Evolutionary conservation across 306 rosid genomes (phyloP).

Genomic region (Castanopsis chinensis): DNA sequence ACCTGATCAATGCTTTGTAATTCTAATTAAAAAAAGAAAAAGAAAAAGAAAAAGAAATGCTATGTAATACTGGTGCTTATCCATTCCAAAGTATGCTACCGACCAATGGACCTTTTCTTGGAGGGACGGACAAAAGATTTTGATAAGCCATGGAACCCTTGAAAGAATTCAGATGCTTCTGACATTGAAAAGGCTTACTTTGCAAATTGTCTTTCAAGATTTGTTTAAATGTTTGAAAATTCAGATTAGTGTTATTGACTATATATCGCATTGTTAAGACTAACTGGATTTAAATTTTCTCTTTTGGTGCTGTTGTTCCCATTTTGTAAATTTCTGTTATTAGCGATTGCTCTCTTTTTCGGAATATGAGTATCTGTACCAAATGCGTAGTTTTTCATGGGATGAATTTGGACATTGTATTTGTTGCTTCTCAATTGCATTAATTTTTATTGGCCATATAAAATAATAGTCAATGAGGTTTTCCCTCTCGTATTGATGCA

Average conservation of each 20-base stretch:
- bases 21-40: not conserved
- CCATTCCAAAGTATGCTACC: not conserved
- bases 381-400: not conserved
- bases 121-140: not conserved
- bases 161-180: constrained; percentile 19
- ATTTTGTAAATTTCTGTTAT: not conserved
- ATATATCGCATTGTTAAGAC: not conserved
- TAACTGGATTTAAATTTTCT: constrained; percentile 2
- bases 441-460: not conserved
- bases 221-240: not conserved
- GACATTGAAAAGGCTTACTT: not conserved
- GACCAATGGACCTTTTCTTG: not conserved
- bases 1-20: not conserved
- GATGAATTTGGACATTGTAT: not conserved
- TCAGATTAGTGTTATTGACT: not conserved
- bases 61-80: not conserved
- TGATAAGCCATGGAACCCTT: not conserved
- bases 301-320: not conserved
- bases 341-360: not conserved
- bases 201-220: not conserved
- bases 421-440: not conserved
- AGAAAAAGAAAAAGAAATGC: too few species aligned
- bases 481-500: constrained; percentile 48
- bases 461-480: constrained; percentile 2
- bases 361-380: not conserved